phyloP scores from a whole-genome alignment of 306 rosid species.

The Oemleria cerasiformis region DNA sequence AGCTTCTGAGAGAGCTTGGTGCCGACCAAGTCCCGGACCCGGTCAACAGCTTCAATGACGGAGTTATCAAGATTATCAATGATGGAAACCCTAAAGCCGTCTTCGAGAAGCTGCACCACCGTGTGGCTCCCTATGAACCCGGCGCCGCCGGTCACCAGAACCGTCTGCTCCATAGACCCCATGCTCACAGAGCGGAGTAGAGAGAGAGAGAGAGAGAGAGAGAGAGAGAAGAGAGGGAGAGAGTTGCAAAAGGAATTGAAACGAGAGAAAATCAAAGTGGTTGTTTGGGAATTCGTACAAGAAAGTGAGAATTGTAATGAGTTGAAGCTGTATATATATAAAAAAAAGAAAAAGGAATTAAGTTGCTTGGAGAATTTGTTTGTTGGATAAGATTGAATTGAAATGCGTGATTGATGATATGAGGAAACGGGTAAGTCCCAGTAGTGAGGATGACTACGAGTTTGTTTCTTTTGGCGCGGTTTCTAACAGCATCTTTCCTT shows the following conservation, averaged over 20 bases:
- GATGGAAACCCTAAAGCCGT: slow-evolving; percentile 53
- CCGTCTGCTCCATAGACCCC: slow-evolving; percentile 51
- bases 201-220: background rate
- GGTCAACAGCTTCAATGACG: slow-evolving; percentile 56
- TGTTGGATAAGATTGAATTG: background rate
- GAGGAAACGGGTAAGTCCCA: background rate
- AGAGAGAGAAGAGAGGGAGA: background rate
- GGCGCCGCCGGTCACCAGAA: slow-evolving; percentile 87
- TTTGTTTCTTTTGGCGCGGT: slow-evolving; percentile 28
- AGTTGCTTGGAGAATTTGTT: background rate
- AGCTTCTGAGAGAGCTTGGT: slow-evolving; percentile 71
- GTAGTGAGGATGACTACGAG: background rate
- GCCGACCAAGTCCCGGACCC: slow-evolving; percentile 69
- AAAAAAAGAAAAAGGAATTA: background rate
- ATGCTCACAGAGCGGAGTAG: background rate
- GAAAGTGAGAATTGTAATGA: background rate
- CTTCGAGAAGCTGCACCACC: slow-evolving; percentile 75
- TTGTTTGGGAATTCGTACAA: background rate
- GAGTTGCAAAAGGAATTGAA: background rate
- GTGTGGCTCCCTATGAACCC: slow-evolving; percentile 94
- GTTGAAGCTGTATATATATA: background rate
- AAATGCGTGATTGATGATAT: background rate
- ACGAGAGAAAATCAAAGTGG: background rate
- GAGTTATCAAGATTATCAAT: slow-evolving; percentile 84
- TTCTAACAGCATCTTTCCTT: background rate